Evolutionary conservation across 1,139 yeast species (phyloP).

Genomic region (Blastobotrys proliferans): DNA sequence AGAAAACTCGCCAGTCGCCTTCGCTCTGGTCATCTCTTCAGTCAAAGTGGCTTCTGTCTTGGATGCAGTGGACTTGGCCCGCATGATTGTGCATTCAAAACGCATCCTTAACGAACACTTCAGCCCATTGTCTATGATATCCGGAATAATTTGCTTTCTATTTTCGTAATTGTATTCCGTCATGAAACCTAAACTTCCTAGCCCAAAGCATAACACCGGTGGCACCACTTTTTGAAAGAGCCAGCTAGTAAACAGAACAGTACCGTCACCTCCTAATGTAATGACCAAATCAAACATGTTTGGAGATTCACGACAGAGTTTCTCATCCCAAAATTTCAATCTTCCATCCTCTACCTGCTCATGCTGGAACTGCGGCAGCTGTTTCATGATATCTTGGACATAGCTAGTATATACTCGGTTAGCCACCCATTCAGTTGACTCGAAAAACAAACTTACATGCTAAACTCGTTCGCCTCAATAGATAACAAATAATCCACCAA

Average conservation of each 20-base stretch:
- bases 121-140: conserved; percentile 57
- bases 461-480: conserved; percentile 31
- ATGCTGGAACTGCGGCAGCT: conserved; percentile 44
- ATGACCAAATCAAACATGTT: conserved; percentile 51
- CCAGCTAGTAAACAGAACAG: conserved; percentile 67
- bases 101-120: conserved; percentile 70
- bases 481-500: conserved; percentile 55
- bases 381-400: conserved; percentile 50
- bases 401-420: conserved; percentile 27
- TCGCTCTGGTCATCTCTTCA: conserved; percentile 34
- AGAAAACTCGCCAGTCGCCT: conserved; percentile 24
- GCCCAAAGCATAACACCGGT: conserved; percentile 74
- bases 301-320: conserved; percentile 46
- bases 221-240: conserved; percentile 67
- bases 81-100: conserved; percentile 70
- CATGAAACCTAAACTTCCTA: conserved; percentile 81
- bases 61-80: conserved; percentile 27
- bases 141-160: conserved; percentile 48
- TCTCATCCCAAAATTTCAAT: conserved; percentile 56
- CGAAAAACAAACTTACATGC: conserved; percentile 20
- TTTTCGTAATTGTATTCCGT: conserved; percentile 70
- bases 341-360: conserved; percentile 38
- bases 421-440: background rate
- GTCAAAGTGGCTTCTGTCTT: conserved; percentile 29
- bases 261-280: conserved; percentile 83